These are phyloP conservation scores for Glycine latifolia DNA, from an alignment of 306 rosid genomes.

Conservation along the genomic window DNA sequence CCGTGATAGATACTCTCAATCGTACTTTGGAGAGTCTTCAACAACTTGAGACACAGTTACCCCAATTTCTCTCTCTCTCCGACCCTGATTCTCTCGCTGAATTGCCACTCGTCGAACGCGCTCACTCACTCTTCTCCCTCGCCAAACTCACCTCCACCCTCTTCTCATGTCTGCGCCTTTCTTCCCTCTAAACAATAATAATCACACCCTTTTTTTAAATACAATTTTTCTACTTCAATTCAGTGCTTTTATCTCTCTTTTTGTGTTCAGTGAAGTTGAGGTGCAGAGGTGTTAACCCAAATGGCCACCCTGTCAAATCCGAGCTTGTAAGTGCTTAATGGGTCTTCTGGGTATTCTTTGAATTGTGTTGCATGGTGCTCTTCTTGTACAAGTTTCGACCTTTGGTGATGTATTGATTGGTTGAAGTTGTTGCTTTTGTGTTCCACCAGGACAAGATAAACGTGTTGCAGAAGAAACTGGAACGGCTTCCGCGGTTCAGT, in stretches of 20 bases:
- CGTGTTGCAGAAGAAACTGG: conserved; percentile 67
- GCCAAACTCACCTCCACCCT: conserved; percentile 78
- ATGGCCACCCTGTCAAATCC: conserved; percentile 70
- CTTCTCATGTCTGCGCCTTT: conserved; percentile 55
- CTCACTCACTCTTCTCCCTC: conserved; percentile 76
- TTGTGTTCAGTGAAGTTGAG: conserved; percentile 74
- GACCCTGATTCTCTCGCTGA: conserved; percentile 67
- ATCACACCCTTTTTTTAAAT: not conserved
- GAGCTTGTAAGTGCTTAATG: conserved; percentile 73
- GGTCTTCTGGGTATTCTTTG: conserved; percentile 1
- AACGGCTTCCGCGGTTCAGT: conserved; percentile 58
- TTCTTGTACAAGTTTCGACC: conserved; percentile 17
- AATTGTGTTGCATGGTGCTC: too few relatives aligned
- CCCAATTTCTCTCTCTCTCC: conserved; percentile 60
- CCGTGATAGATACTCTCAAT: conserved; percentile 61
- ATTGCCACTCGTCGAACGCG: conserved; percentile 76
- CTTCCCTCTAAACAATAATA: not conserved
- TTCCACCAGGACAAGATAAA: conserved; percentile 73
- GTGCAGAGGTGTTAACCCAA: conserved; percentile 78
- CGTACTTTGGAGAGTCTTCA: conserved; percentile 56
- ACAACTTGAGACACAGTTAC: conserved; percentile 55
- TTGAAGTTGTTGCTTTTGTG: conserved; percentile 1
- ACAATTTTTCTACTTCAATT: not conserved
- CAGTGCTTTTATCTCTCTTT: not conserved
- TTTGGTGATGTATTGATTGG: conserved; percentile 24